Evolutionary conservation across 2,329 filamentous ascomycete species (phyloP).

Genomic region (Paraconiothyrium brasiliense): DNA sequence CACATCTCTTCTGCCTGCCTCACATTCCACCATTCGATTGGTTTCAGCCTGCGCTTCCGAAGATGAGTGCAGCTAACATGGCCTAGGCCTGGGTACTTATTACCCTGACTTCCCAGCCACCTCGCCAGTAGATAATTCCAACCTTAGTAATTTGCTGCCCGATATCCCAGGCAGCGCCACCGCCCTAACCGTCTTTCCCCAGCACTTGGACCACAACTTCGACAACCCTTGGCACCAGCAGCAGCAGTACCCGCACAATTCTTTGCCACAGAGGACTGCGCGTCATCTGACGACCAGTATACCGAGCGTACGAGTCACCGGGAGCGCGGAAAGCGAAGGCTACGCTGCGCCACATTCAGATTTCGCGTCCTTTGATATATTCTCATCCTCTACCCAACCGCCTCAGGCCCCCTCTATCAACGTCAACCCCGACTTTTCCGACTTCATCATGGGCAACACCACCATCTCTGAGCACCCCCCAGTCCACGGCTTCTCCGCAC

Average conservation of each 20-base stretch:
- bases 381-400: constrained; percentile 31
- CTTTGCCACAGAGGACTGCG: constrained; percentile 42
- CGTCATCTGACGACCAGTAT: constrained; percentile 46
- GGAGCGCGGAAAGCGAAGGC: constrained; percentile 32
- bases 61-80: constrained; percentile 25
- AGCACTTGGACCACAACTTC: constrained; percentile 35
- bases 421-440: constrained; percentile 30
- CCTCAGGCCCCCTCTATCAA: constrained; percentile 44
- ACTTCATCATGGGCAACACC: constrained; percentile 40
- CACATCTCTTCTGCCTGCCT: constrained; percentile 29
- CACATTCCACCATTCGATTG: constrained; percentile 14
- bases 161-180: constrained; percentile 39
- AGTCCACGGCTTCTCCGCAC: constrained; percentile 32
- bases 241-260: constrained; percentile 29
- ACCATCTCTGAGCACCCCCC: constrained; percentile 31
- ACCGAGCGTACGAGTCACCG: constrained; percentile 46
- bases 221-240: constrained; percentile 40
- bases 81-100: constrained; percentile 44
- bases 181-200: constrained; percentile 41
- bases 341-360: constrained; percentile 46
- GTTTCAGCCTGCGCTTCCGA: constrained; percentile 40
- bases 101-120: constrained; percentile 33
- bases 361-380: constrained; percentile 43
- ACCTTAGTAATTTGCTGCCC: constrained; percentile 39
- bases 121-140: constrained; percentile 29